A percentile compares a stretch with the other conserved stretches of the same genome.
These are phyloP conservation scores for Cordyceps tenuipes DNA, from an alignment of 2,329 filamentous ascomycete genomes.

Conservation along the genomic window DNA sequence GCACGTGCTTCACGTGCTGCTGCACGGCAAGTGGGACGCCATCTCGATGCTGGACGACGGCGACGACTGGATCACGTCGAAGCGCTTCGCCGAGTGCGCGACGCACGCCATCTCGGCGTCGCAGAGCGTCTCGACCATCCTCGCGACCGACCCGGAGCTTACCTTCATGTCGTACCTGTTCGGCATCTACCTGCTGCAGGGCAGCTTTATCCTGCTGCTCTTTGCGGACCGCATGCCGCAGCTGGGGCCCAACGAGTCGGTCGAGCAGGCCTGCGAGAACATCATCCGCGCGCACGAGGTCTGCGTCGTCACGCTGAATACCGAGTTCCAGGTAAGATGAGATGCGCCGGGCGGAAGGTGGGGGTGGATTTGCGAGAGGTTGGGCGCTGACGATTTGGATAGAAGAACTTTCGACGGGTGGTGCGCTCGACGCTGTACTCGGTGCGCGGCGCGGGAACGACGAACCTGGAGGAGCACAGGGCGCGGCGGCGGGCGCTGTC, in stretches of 20 bases:
- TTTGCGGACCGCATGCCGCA: conserved; percentile 42
- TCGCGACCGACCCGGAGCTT: conserved; percentile 39
- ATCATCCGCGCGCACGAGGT: conserved; percentile 43
- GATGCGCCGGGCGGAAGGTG: too few species aligned
- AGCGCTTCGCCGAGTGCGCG: conserved; percentile 36
- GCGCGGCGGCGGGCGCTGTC: conserved; percentile 41
- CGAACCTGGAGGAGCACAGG: conserved; percentile 34
- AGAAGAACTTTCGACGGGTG: conserved; percentile 48
- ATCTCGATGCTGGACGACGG: conserved; percentile 40
- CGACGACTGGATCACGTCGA: conserved; percentile 40
- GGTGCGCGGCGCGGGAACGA: conserved; percentile 32
- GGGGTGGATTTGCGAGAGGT: too few species aligned
- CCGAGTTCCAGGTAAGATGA: conserved; percentile 41
- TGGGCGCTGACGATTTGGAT: too few species aligned
- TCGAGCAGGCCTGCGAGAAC: conserved; percentile 40
- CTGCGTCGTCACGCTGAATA: conserved; percentile 40
- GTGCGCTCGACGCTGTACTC: conserved; percentile 40
- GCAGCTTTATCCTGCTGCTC: conserved; percentile 40
- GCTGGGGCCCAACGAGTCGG: conserved; percentile 35
- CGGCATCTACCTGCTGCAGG: conserved; percentile 43
- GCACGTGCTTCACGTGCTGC: conserved; percentile 38
- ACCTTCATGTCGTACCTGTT: conserved; percentile 46
- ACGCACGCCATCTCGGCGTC: conserved; percentile 39
- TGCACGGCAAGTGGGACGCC: conserved; percentile 42
- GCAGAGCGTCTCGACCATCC: conserved; percentile 36